Evolutionary conservation across 2,329 filamentous ascomycete species (phyloP), one percentile per base, ranked within the genome.

Genomic region (Talaromyces albobiverticillius): DNA sequence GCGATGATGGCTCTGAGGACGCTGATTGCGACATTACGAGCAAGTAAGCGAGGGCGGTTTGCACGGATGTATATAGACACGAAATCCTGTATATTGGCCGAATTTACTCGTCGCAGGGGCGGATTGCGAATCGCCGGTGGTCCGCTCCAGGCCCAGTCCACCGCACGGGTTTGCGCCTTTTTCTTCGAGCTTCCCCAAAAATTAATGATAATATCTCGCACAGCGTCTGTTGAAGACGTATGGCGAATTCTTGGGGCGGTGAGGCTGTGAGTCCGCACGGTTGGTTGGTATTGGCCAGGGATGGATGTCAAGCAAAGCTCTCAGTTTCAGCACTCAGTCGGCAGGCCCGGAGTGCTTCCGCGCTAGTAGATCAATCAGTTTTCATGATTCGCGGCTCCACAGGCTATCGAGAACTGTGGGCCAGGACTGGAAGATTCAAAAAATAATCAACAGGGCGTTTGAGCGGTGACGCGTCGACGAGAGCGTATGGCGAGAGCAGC

Each of bases 1-100:
- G 25, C 25, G 53, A 55, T 42, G 52, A 50, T 29, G 31, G 43
- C n/a, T 22, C 31, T 7, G 31, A 41, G 31, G 46, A 47, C 26
- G 9, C 34, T 22, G 48, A 51, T 55, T 51, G 53, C 53, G 53
- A 47, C 53, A 55, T 55, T 40, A 25, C 36, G 22, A 11, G 26
- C 42, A 18, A 31, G 42, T 45, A 45, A 26, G 3, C 41, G 22
- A 16, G 7, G 11, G 42, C 22, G 7, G 42, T 6, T 29, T 14
- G 20, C 10, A 38, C 16, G 18, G 8, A 3, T 38, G 8, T 20
- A 14, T 16, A 20, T 9, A 38, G 8, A 38, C 36, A 36, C 34
- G 6, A 40, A 40, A 40, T 22, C 42, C 23, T 3, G 42, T 26
- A 31, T 9, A 13, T 52, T n/a, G 25, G 14, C 16, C 34, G 13